Evolutionary conservation across 2,329 filamentous ascomycete genomes (phyloP).

Genomic region (Fusarium robinianum): DNA sequence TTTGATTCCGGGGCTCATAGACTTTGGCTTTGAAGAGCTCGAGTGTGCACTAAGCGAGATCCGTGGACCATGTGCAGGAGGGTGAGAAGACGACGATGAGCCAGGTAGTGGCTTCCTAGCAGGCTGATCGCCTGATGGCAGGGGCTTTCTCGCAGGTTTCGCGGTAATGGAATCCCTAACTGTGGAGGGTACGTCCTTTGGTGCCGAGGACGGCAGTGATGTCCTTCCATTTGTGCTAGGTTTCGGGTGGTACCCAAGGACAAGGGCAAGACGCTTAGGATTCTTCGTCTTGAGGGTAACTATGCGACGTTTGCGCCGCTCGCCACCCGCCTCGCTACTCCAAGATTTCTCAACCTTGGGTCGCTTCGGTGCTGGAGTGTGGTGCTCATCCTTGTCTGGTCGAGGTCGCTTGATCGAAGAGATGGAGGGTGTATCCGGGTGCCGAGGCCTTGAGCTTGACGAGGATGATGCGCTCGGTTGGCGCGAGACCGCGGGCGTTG

Average conservation of each 20-base stretch:
- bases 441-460: slow-evolving; percentile 25
- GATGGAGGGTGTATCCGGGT: slow-evolving; percentile 24
- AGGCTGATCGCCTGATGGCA: slow-evolving; percentile 38
- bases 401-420: slow-evolving; percentile 43
- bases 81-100: slow-evolving; percentile 29
- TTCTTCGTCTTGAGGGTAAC: slow-evolving; percentile 45
- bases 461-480: slow-evolving; percentile 31
- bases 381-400: slow-evolving; percentile 44
- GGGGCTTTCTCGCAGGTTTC: slow-evolving; percentile 45
- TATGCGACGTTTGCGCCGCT: slow-evolving; percentile 42
- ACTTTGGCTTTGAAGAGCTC: slow-evolving; percentile 30
- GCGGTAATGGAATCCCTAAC: slow-evolving; percentile 40
- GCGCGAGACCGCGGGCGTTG: slow-evolving; percentile 30
- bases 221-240: slow-evolving; percentile 35
- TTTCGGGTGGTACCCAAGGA: slow-evolving; percentile 39
- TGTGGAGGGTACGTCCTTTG: slow-evolving; percentile 33
- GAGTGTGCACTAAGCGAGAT: slow-evolving; percentile 32
- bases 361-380: slow-evolving; percentile 45
- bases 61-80: slow-evolving; percentile 34
- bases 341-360: slow-evolving; percentile 44
- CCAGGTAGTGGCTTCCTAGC: slow-evolving; percentile 42
- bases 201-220: slow-evolving; percentile 40
- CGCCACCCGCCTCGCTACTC: slow-evolving; percentile 24
- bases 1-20: slow-evolving; percentile 33
- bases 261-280: slow-evolving; percentile 42